These are phyloP conservation scores for Orbilia ellipsospora DNA, from an alignment of 2,329 filamentous ascomycete genomes.

Conservation along the genomic window DNA sequence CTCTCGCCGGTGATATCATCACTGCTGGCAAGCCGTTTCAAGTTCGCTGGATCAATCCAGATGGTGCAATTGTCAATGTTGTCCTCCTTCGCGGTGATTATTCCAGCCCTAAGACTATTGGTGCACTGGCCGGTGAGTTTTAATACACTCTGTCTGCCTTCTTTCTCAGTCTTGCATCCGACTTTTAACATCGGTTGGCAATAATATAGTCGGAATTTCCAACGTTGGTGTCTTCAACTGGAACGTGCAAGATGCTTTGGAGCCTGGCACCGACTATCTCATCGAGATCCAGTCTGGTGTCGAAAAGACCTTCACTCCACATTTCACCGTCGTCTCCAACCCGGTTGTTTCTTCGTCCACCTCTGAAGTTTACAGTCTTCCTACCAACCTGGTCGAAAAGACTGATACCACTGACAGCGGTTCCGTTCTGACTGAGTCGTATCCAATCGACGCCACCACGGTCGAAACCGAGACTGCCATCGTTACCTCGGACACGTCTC, in stretches of 20 bases:
- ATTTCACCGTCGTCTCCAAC: constrained; percentile 55
- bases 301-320: constrained; percentile 57
- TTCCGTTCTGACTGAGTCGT: constrained; percentile 38
- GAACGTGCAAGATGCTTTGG: constrained; percentile 51
- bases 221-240: constrained; percentile 58
- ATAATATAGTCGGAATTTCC: constrained; percentile 53
- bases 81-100: constrained; percentile 56
- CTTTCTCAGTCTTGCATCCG: neutral
- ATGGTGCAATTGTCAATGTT: constrained; percentile 55
- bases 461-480: constrained; percentile 14
- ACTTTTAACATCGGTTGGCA: constrained; percentile 15
- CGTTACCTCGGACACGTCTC: constrained; percentile 25
- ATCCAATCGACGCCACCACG: constrained; percentile 24
- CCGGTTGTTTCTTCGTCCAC: neutral
- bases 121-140: constrained; percentile 57
- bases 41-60: constrained; percentile 48
- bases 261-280: constrained; percentile 55
- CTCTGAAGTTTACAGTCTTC: neutral
- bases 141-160: neutral
- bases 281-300: constrained; percentile 57
- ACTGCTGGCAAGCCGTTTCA: constrained; percentile 44
- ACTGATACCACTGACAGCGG: constrained; percentile 26
- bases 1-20: constrained; percentile 43
- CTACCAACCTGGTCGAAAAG: constrained; percentile 37
- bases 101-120: constrained; percentile 52